These are phyloP conservation scores for Pugionium cornutum DNA, from an alignment of 345 rosid species.

Conservation along the genomic window DNA sequence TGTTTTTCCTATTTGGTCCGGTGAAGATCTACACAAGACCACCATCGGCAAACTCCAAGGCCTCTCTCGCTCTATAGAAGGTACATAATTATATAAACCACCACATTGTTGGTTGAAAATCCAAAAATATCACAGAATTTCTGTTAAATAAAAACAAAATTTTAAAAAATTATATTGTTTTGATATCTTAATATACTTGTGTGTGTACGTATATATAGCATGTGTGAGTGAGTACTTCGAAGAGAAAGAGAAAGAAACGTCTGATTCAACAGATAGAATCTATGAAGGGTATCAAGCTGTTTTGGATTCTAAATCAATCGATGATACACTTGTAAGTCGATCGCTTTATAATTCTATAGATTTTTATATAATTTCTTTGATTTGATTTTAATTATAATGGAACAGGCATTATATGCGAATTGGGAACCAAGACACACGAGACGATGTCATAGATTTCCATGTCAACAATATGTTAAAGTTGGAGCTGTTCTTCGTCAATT, in stretches of 20 bases:
- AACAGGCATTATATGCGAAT: constrained; percentile 51
- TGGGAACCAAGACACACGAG: constrained; percentile 84
- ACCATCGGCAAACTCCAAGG: constrained; percentile 67
- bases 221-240: constrained; percentile 67
- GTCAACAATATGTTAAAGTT: constrained; percentile 68
- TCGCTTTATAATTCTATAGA: too few species aligned
- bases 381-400: too few species aligned
- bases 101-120: too few species aligned
- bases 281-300: constrained; percentile 65
- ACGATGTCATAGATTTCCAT: constrained; percentile 58
- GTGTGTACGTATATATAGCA: constrained; percentile 32
- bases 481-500: constrained; percentile 83
- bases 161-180: too few species aligned
- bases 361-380: too few species aligned
- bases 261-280: constrained; percentile 52
- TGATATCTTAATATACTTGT: too few species aligned
- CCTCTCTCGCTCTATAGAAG: constrained; percentile 66
- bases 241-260: constrained; percentile 32
- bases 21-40: constrained; percentile 70
- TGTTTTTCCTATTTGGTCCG: constrained; percentile 76
- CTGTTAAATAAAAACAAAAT: too few species aligned
- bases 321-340: constrained; percentile 62
- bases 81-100: constrained; percentile 30
- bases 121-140: too few species aligned
- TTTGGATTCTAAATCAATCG: constrained; percentile 71